Conservation (phyloP, 2,329 filamentous ascomycete species). For the Talaromyces verruculosus region DNA sequence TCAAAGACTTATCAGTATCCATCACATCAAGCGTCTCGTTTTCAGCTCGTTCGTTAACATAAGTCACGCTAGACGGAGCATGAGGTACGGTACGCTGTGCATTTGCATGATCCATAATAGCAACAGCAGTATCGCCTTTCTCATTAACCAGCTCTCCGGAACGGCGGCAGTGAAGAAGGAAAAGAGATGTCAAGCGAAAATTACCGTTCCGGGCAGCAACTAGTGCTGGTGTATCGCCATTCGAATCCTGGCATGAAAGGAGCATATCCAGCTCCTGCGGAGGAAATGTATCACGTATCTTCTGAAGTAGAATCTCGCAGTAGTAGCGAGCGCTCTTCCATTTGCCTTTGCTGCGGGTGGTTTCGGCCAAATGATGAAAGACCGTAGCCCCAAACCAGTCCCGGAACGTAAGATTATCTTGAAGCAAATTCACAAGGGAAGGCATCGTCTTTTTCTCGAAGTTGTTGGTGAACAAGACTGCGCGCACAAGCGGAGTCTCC, state of each 20-base stretch:
- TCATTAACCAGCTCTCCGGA: conserved; percentile 79
- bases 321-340: conserved; percentile 91
- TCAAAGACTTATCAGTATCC: conserved; percentile 34
- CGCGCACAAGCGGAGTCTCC: conserved; percentile 91
- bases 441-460: conserved; percentile 92
- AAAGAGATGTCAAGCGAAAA: conserved; percentile 68
- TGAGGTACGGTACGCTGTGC: conserved; percentile 64
- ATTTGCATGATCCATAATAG: conserved; percentile 75
- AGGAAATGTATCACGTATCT: conserved; percentile 74
- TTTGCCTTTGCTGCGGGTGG: conserved; percentile 81
- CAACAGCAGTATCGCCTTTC: conserved; percentile 78
- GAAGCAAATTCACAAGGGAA: conserved; percentile 75
- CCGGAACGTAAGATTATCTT: conserved; percentile 74
- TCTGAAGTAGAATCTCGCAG: conserved; percentile 85
- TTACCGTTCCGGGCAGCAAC: conserved; percentile 84
- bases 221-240: conserved; percentile 88
- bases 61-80: conserved; percentile 66
- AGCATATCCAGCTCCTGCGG: conserved; percentile 74
- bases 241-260: conserved; percentile 77
- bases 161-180: conserved; percentile 70
- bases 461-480: conserved; percentile 95
- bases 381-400: conserved; percentile 83
- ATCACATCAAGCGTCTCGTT: conserved; percentile 28
- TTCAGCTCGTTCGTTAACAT: conserved; percentile 41
- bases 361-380: conserved; percentile 90